Evolutionary conservation across 2,329 filamentous ascomycete genomes (phyloP).

Genomic region (Aureobasidium sp.): DNA sequence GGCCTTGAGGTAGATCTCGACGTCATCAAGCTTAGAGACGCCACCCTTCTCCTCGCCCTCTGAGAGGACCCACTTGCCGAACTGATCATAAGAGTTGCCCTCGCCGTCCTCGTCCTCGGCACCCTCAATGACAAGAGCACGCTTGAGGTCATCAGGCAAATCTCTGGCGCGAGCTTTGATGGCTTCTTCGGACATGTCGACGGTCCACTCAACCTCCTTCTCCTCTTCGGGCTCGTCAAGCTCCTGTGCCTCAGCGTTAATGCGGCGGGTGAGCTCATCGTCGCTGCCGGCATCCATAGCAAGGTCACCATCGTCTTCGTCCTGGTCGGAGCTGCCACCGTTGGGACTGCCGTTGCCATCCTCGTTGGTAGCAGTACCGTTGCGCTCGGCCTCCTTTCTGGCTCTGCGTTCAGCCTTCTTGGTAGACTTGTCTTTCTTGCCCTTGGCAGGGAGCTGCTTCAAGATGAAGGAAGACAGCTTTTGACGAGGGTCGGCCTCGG

Average conservation of each 20-base stretch:
- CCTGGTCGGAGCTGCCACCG: slow-evolving; percentile 50
- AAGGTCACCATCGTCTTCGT: slow-evolving; percentile 57
- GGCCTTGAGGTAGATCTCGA: slow-evolving; percentile 92
- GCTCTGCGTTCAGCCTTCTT: slow-evolving; percentile 83
- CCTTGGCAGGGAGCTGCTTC: slow-evolving; percentile 89
- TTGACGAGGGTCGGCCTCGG: slow-evolving; percentile 82
- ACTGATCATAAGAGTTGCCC: slow-evolving; percentile 74
- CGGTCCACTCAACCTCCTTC: slow-evolving; percentile 88
- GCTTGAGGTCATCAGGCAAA: slow-evolving; percentile 91
- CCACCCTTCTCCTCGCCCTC: slow-evolving; percentile 62
- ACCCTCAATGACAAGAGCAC: slow-evolving; percentile 65
- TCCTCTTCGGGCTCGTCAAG: slow-evolving; percentile 63
- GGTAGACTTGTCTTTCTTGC: slow-evolving; percentile 93
- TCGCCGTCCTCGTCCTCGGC: slow-evolving; percentile 74
- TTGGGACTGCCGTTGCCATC: slow-evolving; percentile 56
- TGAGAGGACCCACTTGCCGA: slow-evolving; percentile 88
- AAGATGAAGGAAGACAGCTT: slow-evolving; percentile 97
- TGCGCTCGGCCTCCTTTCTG: slow-evolving; percentile 61
- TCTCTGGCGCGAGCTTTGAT: slow-evolving; percentile 90
- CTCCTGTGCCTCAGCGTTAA: slow-evolving; percentile 61
- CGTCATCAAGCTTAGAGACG: slow-evolving; percentile 73
- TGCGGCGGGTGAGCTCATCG: slow-evolving; percentile 78
- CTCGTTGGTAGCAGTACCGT: slow-evolving; percentile 42
- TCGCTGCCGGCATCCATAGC: slow-evolving; percentile 72
- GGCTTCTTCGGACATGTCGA: slow-evolving; percentile 92